Conservation (phyloP, 306 rosid genomes). For the Lupinus albus region DNA sequence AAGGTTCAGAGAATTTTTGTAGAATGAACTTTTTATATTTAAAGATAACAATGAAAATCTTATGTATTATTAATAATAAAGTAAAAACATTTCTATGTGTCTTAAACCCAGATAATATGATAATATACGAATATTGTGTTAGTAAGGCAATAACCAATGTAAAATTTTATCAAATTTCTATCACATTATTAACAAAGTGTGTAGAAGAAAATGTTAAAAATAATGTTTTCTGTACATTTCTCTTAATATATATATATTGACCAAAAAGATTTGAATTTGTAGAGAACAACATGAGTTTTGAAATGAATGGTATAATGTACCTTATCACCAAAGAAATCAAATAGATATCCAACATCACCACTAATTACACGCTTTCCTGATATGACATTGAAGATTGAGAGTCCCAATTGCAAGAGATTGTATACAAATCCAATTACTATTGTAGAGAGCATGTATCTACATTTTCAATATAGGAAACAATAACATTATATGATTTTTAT, state of each 20-base stretch:
- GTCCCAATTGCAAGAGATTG: constrained; percentile 52
- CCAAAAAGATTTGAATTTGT: too few relatives aligned
- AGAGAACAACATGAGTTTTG: not conserved
- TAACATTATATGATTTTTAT: not conserved
- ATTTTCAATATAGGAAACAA: not conserved
- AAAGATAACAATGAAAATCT: too few relatives aligned
- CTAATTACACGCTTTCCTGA: constrained; percentile 39
- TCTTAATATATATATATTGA: constrained; percentile 3
- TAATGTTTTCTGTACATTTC: too few relatives aligned
- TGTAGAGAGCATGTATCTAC: constrained; percentile 61
- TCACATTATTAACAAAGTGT: too few relatives aligned
- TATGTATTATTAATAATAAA: too few relatives aligned
- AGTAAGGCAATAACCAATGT: too few relatives aligned
- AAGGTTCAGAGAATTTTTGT: too few relatives aligned
- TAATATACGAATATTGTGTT: too few relatives aligned
- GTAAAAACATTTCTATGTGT: too few relatives aligned
- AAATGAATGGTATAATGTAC: constrained; percentile 35
- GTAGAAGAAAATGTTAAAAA: too few relatives aligned
- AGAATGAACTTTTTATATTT: constrained; percentile 36
- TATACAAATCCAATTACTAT: constrained; percentile 55
- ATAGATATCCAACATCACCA: constrained; percentile 35
- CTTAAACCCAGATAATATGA: too few relatives aligned
- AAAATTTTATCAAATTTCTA: too few relatives aligned
- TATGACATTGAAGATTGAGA: constrained; percentile 44
- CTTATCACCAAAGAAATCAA: constrained; percentile 75